Base-by-base conservation (phyloP, 2,329 filamentous ascomycete genomes). In the Sporothrix schenckii region DNA sequence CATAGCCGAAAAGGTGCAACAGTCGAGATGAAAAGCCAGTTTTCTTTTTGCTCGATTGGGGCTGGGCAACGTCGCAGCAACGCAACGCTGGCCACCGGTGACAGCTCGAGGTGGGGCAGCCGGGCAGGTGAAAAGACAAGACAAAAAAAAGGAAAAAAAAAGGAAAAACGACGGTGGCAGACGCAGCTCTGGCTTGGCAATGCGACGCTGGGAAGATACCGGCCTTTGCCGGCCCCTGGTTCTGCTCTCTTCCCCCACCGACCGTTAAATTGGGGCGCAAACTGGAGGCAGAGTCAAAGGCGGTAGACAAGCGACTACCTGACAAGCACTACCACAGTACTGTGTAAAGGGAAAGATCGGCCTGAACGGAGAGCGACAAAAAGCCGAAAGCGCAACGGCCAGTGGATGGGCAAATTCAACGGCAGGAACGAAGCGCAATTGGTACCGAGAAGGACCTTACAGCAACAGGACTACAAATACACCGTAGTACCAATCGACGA, bases 51-150 rank as follows among this genome's bases (percentile, higher is more conserved):
- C 47, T 41, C 2, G 24, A 65, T 65, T 65, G 61, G 61, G 63
- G 63, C 47, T 54, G 50, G 66, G 66, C 54, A 69, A 60, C 67
- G 67, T 61, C 67, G 67, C 67, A 69, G 67, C 67, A 69, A 61
- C 67, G 44, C 41, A 68, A 58, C 50, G 30, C 49, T 10, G 49
- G 19, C 63, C 49, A 49, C 53, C 49, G 49, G 65, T 54, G 65
- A 67, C 47, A 53, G 47, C 49, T 24, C 5, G 50, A n/a, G 24
- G 66, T 44, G 52, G 39, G 27, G 27, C 19, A 30, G 41, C 24
- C 27, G 3, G 16, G 19, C 16, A 50, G 6, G 47, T 24, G 24
- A 24, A 24, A 24, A 24, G 4, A 60, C 6, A 54, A 16, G 9
- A 56, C 24, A 34, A 19, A 21, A 24, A 27, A 21, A 30, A 54